Percentiles rank a stretch among this genome's conserved stretches.
Evolutionary conservation across 2,329 filamentous ascomycete genomes (phyloP).

Genomic region (Monilinia fructigena): DNA sequence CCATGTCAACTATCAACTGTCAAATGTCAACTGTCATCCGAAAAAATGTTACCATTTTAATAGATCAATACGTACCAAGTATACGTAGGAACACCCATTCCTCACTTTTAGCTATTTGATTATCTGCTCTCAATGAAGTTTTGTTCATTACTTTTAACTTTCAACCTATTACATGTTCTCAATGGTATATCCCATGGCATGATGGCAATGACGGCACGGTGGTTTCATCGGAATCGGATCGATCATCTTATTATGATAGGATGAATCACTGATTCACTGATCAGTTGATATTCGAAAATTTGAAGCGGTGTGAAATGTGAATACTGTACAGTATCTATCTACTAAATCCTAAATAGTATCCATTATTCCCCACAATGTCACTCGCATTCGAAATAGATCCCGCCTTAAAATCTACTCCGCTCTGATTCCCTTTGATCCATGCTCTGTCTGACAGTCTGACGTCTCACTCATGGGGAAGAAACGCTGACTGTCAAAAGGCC

Average conservation of each 20-base stretch:
- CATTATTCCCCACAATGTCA: conserved; percentile 11
- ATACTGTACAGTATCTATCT: not conserved
- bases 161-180: no score
- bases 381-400: not conserved
- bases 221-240: no score
- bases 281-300: conserved; percentile 5
- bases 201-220: no score
- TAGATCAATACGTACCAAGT: not conserved
- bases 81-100: no score
- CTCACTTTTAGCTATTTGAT: no score
- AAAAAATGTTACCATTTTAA: not conserved
- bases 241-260: no score
- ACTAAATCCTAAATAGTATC: not conserved
- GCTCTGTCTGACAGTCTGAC: not conserved
- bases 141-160: no score
- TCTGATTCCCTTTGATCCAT: not conserved
- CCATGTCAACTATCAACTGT: no score
- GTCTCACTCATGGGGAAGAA: not conserved
- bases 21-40: not conserved
- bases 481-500: not conserved
- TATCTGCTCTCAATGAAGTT: no score
- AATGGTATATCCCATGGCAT: no score
- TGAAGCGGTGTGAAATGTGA: conserved; percentile 7
- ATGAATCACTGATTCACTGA: not conserved
- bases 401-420: not conserved